Percentiles rank a stretch among this genome's conserved stretches.
Evolutionary conservation across 768 basidiomycete genomes (phyloP).

Genomic region (Naematelia aurantialba): DNA sequence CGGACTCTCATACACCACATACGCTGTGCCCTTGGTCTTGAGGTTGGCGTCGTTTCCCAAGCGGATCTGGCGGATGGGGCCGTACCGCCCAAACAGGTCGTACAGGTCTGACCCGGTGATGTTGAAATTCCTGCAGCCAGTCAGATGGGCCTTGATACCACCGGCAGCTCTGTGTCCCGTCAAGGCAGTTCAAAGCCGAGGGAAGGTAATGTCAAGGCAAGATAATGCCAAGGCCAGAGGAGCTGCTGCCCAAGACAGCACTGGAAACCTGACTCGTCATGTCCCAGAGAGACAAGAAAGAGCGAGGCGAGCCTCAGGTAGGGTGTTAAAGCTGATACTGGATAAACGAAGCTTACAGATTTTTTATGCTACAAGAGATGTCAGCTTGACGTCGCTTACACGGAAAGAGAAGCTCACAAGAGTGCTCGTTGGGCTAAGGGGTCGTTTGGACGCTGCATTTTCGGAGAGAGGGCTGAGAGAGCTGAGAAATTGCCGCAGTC

Average conservation of each 20-base stretch:
- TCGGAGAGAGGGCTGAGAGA: slow-evolving; percentile 2
- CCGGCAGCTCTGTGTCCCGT: too few relatives aligned
- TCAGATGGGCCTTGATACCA: too few relatives aligned
- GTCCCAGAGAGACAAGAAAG: too few relatives aligned
- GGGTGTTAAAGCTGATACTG: too few relatives aligned
- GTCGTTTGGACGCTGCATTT: slow-evolving; percentile 45
- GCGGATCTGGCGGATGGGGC: slow-evolving; percentile 90
- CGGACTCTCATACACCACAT: slow-evolving; percentile 60
- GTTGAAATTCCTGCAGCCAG: slow-evolving; percentile 43
- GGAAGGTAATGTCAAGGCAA: too few relatives aligned
- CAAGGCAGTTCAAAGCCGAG: too few relatives aligned
- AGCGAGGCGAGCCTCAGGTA: not conserved
- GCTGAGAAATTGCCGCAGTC: not conserved
- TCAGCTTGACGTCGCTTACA: slow-evolving; percentile 8
- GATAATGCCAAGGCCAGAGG: too few relatives aligned
- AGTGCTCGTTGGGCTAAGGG: slow-evolving; percentile 43
- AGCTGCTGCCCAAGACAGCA: too few relatives aligned
- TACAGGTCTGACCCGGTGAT: slow-evolving; percentile 78
- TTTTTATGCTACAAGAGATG: slow-evolving; percentile 33
- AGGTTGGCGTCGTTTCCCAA: slow-evolving; percentile 66
- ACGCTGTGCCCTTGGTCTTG: slow-evolving; percentile 93
- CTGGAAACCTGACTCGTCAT: too few relatives aligned
- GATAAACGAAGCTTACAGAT: slow-evolving; percentile 44
- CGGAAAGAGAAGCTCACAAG: slow-evolving; percentile 32
- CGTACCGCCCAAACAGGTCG: slow-evolving; percentile 96